Percentiles rank a stretch among this genome's conserved stretches.
These are phyloP conservation scores for Cladosporium sp. DNA, from an alignment of 2,329 filamentous ascomycete species.

Conservation along the genomic window DNA sequence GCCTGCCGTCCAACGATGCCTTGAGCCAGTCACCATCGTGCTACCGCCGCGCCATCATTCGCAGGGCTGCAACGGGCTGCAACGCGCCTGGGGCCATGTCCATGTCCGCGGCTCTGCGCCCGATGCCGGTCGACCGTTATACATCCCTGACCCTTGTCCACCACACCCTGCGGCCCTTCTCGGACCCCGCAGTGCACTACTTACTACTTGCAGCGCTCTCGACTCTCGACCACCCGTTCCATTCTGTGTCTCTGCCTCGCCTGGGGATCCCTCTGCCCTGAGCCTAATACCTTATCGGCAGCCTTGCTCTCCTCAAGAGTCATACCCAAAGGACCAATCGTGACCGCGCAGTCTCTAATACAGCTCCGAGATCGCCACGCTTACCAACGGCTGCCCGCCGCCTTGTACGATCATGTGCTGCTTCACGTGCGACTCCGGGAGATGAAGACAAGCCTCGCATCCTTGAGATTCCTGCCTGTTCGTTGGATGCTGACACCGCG, in stretches of 20 bases:
- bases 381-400: neutral
- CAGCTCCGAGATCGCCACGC: neutral
- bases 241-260: neutral
- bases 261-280: slow-evolving; percentile 1
- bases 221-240: slow-evolving; percentile 3
- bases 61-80: slow-evolving; percentile 12
- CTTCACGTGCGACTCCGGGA: slow-evolving; percentile 4
- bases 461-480: too few relatives aligned
- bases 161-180: neutral
- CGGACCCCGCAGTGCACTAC: slow-evolving; percentile 8
- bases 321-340: too few relatives aligned
- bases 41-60: slow-evolving; percentile 5
- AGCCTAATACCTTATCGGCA: slow-evolving; percentile 5
- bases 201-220: too few relatives aligned
- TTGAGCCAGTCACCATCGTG: neutral
- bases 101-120: slow-evolving; percentile 2
- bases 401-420: neutral
- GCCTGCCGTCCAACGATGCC: neutral
- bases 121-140: neutral
- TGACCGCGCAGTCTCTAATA: neutral
- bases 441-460: slow-evolving; percentile 10
- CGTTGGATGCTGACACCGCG: slow-evolving; percentile 11
- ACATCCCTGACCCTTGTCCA: neutral
- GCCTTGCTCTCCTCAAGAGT: too few relatives aligned
- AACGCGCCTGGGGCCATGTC: slow-evolving; percentile 1